Percentiles rank a stretch among this genome's conserved stretches.
Conservation (phyloP, 2,329 filamentous ascomycete species). For the Aspergillus sergii region DNA sequence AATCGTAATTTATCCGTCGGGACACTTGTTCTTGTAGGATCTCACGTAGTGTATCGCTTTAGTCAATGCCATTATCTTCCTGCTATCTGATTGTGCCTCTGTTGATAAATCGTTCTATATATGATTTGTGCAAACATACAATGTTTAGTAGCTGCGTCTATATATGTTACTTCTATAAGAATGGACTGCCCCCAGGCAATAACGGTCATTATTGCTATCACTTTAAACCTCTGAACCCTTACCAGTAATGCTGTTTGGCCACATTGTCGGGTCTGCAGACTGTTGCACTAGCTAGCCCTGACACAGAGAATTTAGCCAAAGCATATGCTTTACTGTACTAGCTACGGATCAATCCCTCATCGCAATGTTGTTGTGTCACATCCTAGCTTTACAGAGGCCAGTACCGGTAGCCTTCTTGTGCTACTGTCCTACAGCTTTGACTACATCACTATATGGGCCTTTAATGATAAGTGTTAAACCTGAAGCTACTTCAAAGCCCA, state of each 20-base stretch:
- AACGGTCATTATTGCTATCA: no score
- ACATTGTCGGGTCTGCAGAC: neutral
- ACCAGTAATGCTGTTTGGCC: neutral
- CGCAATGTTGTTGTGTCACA: no score
- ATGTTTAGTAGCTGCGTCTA: neutral
- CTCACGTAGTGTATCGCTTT: neutral
- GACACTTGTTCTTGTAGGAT: conserved; percentile 27
- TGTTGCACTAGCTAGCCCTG: neutral
- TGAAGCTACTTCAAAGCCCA: neutral
- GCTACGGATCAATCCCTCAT: neutral
- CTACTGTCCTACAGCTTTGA: neutral
- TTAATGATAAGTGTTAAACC: neutral
- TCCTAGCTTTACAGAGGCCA: neutral
- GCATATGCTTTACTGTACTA: neutral
- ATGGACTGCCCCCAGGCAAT: neutral
- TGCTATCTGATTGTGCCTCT: neutral
- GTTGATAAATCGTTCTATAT: neutral
- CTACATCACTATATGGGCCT: no score
- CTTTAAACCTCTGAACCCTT: no score
- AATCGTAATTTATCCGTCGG: conserved; percentile 52
- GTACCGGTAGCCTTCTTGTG: neutral
- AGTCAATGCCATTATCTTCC: neutral
- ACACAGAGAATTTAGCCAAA: neutral
- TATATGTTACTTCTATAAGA: neutral
- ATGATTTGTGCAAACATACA: neutral